Conservation (phyloP, 176 grass and related monocot genomes). For the Hsuehochloa calcarea region DNA sequence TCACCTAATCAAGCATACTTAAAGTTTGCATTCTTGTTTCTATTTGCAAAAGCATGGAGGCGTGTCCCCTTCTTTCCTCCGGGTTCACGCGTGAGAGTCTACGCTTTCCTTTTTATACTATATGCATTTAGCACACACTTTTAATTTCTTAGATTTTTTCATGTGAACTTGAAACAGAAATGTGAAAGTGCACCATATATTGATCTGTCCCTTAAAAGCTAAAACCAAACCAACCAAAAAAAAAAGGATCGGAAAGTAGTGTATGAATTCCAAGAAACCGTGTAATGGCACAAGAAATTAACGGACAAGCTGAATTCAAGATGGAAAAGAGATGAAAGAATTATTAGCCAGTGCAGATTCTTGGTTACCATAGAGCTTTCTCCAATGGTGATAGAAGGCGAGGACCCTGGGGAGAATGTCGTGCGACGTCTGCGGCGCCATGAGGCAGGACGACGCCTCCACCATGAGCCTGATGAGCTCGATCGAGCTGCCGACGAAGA, state of each 20-base stretch:
- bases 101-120: not conserved
- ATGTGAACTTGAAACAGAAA: not conserved
- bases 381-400: slow-evolving; percentile 90
- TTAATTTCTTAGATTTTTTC: not conserved
- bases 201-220: not conserved
- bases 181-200: not conserved
- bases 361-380: slow-evolving; percentile 62
- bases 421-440: slow-evolving; percentile 55
- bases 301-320: not conserved
- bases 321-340: not conserved
- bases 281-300: not conserved
- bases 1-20: slow-evolving; percentile 47
- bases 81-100: slow-evolving; percentile 39
- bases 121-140: not conserved
- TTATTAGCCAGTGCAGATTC: not conserved
- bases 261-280: not conserved
- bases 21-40: slow-evolving; percentile 31
- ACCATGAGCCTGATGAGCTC: slow-evolving; percentile 74
- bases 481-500: slow-evolving; percentile 80
- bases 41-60: slow-evolving; percentile 54
- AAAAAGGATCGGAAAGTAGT: not conserved
- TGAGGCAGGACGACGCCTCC: slow-evolving; percentile 63
- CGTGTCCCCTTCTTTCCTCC: slow-evolving; percentile 52
- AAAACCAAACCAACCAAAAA: not conserved
- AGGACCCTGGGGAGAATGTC: slow-evolving; percentile 84